Evolutionary conservation across 1,139 yeast genomes (phyloP), one percentile per base, ranked within the genome.

Genomic region (Meyerozyma guilliermondii): DNA sequence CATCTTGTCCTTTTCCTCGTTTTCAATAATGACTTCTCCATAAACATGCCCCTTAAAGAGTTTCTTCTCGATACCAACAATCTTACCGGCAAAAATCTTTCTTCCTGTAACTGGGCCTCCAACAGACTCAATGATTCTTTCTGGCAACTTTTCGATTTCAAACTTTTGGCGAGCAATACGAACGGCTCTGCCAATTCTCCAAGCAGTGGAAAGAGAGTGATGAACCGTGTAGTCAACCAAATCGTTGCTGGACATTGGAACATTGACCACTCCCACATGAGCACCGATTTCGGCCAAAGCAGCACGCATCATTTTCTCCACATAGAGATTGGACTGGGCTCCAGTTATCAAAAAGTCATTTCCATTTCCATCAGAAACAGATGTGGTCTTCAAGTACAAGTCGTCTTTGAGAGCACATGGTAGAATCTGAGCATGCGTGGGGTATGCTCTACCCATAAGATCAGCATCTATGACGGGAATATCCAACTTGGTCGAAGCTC

Each of bases 121-220:
- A 27, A 66, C 62, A 6, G 73, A 52, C 7, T 66, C 71, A 11
- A 72, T 55, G 17, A 74, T 71, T 27, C 53, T 45, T 7, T 57
- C 52, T 0, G 76, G 67, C 7, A 73, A 52, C 34, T 51, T 50
- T 26, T 63, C 68, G 27, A 71, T 55, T 41, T 67, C 66, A 20
- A 62, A 55, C 7, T 55, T 57, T 40, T 62, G 65, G 36, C 64
- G 56, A 1, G 76, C 71, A 22, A 64, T 51, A 26, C 52, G 50
- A 8, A 73, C 69, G 1, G 75, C 75, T 41, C 70, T 57, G 2
- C 78, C 78, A 41, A 74, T 65, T 55, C 78, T 60, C 79, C 78
- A 74, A 4, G 76, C 69, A 24, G 60, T 51, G 1, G 78, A 73
- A 5, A 69, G 35, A 5, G 75, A 60, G 23, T 62, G 52, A 39